Evolutionary conservation across 495 filamentous ascomycete species (phyloP).

Genomic region (Penicillium lividum): DNA sequence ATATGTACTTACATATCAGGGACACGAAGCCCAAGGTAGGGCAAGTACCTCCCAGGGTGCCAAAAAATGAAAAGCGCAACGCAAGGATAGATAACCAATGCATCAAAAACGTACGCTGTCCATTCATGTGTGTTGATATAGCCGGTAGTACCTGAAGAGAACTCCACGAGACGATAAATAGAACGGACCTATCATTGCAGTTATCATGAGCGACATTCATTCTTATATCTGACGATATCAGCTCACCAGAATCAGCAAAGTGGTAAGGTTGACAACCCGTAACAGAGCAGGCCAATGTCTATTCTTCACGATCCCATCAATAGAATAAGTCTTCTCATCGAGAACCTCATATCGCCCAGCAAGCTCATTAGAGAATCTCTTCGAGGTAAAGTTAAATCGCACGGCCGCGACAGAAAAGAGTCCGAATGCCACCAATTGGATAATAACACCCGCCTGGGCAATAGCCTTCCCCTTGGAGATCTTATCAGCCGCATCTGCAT

Average conservation of each 20-base stretch:
- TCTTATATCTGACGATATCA: background rate
- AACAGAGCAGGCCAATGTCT: constrained; percentile 54
- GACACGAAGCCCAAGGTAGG: constrained; percentile 38
- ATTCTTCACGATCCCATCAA: constrained; percentile 31
- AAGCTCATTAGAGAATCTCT: constrained; percentile 32
- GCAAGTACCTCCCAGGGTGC: constrained; percentile 48
- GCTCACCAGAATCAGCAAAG: constrained; percentile 55
- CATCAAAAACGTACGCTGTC: constrained; percentile 64
- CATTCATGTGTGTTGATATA: constrained; percentile 56
- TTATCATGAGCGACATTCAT: background rate
- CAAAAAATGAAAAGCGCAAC: constrained; percentile 52
- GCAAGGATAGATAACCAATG: constrained; percentile 52
- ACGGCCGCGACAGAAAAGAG: constrained; percentile 42
- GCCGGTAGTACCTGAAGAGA: constrained; percentile 53
- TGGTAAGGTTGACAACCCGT: constrained; percentile 52
- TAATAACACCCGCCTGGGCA: constrained; percentile 39
- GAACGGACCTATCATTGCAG: constrained; percentile 49
- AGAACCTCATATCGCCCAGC: constrained; percentile 27
- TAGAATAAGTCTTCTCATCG: constrained; percentile 30
- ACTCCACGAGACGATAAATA: constrained; percentile 65
- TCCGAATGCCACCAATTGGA: constrained; percentile 46
- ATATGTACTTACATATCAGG: constrained; percentile 7
- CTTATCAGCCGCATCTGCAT: constrained; percentile 27
- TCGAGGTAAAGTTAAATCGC: constrained; percentile 43
- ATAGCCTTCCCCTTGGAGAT: constrained; percentile 42